phyloP scores from a whole-genome alignment of 148 eudicot species.

The Euryodendron excelsum region DNA sequence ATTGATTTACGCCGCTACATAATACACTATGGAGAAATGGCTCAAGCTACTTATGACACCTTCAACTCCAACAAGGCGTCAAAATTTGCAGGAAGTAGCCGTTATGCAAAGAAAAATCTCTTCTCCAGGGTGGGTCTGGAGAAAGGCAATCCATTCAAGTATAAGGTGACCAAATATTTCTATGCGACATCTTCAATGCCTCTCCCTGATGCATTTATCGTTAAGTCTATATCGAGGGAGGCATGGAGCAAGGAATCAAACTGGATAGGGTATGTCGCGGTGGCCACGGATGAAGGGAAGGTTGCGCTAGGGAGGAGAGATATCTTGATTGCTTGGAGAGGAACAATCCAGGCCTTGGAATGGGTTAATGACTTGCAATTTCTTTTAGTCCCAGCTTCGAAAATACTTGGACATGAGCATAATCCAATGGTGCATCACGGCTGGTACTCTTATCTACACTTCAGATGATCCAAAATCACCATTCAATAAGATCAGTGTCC shows the following conservation, averaged over 20 bases:
- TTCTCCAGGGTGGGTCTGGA: constrained; percentile 33
- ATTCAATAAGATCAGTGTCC: constrained; percentile 49
- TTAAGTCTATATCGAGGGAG: constrained; percentile 40
- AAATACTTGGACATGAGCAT: constrained; percentile 32
- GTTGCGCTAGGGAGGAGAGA: constrained; percentile 40
- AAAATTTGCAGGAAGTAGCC: constrained; percentile 35
- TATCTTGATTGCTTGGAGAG: constrained; percentile 49
- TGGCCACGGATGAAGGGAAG: constrained; percentile 33
- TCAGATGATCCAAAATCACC: constrained; percentile 50
- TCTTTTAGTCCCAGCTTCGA: constrained; percentile 28
- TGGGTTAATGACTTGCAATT: constrained; percentile 47
- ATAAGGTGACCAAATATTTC: neutral
- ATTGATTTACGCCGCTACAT: neutral
- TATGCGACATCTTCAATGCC: neutral
- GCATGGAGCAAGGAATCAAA: constrained; percentile 50
- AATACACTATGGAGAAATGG: neutral
- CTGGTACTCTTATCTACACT: constrained; percentile 57
- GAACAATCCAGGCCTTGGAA: constrained; percentile 32
- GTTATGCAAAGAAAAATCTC: constrained; percentile 28
- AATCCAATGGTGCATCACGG: constrained; percentile 50
- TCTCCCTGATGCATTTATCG: constrained; percentile 33
- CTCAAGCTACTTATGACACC: neutral
- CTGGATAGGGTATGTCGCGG: constrained; percentile 50
- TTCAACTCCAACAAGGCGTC: neutral
- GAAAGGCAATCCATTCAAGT: neutral